Evolutionary conservation across 495 filamentous ascomycete genomes (phyloP).

Genomic region (Neurospora intermedia): DNA sequence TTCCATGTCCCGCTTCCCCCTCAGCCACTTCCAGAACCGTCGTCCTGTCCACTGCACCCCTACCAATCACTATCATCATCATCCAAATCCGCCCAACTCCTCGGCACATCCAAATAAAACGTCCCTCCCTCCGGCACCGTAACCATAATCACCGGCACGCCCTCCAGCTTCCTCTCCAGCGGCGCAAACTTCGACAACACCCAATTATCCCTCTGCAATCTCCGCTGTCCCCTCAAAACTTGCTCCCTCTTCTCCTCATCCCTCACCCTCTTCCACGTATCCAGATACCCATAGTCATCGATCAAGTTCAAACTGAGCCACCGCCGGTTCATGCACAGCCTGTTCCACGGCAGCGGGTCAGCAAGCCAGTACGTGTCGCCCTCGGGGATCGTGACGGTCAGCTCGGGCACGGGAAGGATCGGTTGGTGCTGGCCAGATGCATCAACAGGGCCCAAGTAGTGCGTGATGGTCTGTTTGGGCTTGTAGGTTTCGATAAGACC

Average conservation of each 20-base stretch:
- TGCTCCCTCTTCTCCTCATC: background rate
- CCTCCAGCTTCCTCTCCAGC: background rate
- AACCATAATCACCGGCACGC: background rate
- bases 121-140: background rate
- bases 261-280: background rate
- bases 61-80: background rate
- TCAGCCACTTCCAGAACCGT: background rate
- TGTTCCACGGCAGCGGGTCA: background rate
- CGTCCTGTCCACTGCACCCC: background rate
- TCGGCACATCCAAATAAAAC: background rate
- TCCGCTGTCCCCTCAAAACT: background rate
- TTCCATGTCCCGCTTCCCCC: background rate
- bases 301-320: background rate
- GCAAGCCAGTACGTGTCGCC: background rate
- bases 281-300: background rate
- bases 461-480: background rate
- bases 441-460: background rate
- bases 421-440: background rate
- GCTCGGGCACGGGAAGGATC: background rate
- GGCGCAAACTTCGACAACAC: background rate
- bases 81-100: background rate
- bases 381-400: background rate
- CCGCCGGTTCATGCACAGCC: background rate
- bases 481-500: background rate
- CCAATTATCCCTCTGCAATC: background rate